A percentile compares a stretch with the other conserved stretches of the same genome.
Conservation (phyloP, 306 rosid species). For the Rosa lucieae region DNA sequence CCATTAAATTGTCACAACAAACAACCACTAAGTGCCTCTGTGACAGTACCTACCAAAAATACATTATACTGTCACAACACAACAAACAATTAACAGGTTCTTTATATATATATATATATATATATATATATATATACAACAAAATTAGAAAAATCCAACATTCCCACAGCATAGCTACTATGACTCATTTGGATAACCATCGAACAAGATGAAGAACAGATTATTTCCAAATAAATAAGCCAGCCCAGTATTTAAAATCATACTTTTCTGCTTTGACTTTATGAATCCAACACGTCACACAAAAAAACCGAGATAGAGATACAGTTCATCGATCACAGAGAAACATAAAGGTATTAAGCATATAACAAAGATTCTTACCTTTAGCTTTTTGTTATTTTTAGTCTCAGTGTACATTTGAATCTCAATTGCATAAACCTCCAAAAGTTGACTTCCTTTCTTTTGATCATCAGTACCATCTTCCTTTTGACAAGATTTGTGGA, state of each 20-base stretch:
- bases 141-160: not conserved
- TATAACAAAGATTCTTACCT: slow-evolving; percentile 48
- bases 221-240: not conserved
- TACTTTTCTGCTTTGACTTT: not conserved
- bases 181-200: not conserved
- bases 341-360: not conserved
- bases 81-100: not conserved
- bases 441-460: slow-evolving; percentile 96
- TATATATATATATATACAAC: not conserved
- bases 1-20: not conserved
- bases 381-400: slow-evolving; percentile 94
- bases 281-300: not conserved
- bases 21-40: not conserved
- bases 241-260: not conserved
- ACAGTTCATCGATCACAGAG: not conserved
- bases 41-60: not conserved
- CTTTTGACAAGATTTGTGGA: slow-evolving; percentile 88
- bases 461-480: slow-evolving; percentile 99
- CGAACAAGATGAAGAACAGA: not conserved
- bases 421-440: slow-evolving; percentile 93
- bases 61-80: not conserved
- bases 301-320: not conserved
- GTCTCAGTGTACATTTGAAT: slow-evolving; percentile 99
- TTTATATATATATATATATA: not conserved
- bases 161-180: not conserved